Evolutionary conservation across 208 protist species (phyloP).

Genomic region (Trypanosoma cruzi): DNA sequence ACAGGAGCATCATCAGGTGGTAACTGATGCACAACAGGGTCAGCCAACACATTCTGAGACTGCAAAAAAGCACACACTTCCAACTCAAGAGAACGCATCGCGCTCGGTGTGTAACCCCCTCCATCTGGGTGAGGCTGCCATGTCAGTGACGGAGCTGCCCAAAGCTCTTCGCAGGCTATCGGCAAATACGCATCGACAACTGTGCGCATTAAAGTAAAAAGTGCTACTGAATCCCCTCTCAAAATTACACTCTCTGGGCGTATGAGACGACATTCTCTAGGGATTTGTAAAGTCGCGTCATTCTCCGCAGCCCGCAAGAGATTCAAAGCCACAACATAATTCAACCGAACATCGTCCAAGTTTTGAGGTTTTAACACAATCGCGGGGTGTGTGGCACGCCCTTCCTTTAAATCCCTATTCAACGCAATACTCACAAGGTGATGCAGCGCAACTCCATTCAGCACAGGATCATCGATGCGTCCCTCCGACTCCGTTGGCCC

Average conservation of each 20-base stretch:
- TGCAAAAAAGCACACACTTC: conserved; percentile 52
- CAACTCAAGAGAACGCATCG: conserved; percentile 44
- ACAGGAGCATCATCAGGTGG: conserved; percentile 65
- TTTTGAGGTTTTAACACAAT: conserved; percentile 13
- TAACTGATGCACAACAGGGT: conserved; percentile 47
- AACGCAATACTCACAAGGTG: conserved; percentile 41
- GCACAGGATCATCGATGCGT: conserved; percentile 55
- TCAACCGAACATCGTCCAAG: conserved; percentile 24
- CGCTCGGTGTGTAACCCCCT: conserved; percentile 9
- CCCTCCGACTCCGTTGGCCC: conserved; percentile 16
- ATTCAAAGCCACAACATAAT: conserved; percentile 20
- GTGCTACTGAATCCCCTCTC: conserved; percentile 22
- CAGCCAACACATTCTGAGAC: conserved; percentile 47
- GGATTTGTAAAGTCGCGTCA: conserved; percentile 15
- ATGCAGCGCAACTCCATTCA: conserved; percentile 69
- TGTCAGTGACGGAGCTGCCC: conserved; percentile 29
- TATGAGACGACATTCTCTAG: conserved; percentile 32
- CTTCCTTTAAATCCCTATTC: neutral
- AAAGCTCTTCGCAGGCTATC: conserved; percentile 44
- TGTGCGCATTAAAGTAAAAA: conserved; percentile 36
- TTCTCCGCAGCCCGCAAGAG: conserved; percentile 10
- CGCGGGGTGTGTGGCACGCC: neutral
- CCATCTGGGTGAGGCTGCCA: conserved; percentile 44
- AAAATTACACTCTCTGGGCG: conserved; percentile 52
- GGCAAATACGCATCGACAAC: conserved; percentile 54